Base-by-base conservation (phyloP, 257 asterid genomes). In the Gardenia jasminoides region DNA sequence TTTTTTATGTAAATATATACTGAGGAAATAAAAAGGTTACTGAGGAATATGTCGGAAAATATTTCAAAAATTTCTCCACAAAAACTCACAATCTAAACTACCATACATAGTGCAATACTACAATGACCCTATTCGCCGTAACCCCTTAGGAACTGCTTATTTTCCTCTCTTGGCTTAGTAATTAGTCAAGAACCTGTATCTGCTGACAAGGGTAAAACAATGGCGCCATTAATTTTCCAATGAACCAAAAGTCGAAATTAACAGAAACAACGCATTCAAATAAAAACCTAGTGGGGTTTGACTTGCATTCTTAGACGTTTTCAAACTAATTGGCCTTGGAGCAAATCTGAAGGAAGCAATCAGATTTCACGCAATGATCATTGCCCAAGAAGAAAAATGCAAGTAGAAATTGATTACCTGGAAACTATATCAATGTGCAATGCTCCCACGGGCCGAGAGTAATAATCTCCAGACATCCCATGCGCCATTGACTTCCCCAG, bases 381-480 rank as follows among this genome's bases (percentile, higher is more conserved):
- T 15, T 16, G 56, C 30, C 28, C 43, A 31, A 26, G 79, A 62
- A 31, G 79, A 26, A 44, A 26, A 64, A 19, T 44, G 30, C 31
- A 76, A 62, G 7, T 15, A 62, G 79, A 46, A 62, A 9, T 62
- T 76, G 70, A 44, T 43, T 44, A 30, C 79, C 62, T 10, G 10
- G 33, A 62, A 76, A 10, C 12, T 48, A 5, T 10, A 7, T 24
- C n/a, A 70, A 15, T 4, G 26, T n/a, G 28, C 70, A 59, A 41
- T 58, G 78, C 3, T 54, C 50, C n/a, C n/a, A n/a, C n/a, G n/a
- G n/a, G 0, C 46, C 31, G 56, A 13, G 48, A 62, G 66, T 22
- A 10, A 24, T 61, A n/a, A 62, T 62, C 19, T 62, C 52, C 46
- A 36, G 24, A 39, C 33, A 39, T 56, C 36, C 48, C 28, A 69